Evolutionary conservation across 306 rosid species (phyloP), one percentile per base, ranked within the genome.

Genomic region (Sesbania bispinosa): DNA sequence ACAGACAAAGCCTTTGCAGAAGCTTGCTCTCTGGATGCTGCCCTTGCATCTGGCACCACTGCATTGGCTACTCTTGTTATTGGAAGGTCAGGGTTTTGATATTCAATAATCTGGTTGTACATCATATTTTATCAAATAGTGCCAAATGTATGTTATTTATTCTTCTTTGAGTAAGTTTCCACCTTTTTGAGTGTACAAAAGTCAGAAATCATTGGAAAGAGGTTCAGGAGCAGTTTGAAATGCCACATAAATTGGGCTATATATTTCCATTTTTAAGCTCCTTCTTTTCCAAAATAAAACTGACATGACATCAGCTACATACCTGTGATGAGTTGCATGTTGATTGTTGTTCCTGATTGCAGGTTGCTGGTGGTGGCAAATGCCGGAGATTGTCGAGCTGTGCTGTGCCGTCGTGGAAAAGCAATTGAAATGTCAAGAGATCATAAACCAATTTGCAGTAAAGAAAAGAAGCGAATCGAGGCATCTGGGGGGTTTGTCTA

Each of bases 321-420:
- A 38, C 7, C 41, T 38, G 69, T 71, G 84, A 38, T 71, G 32
- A 46, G 62, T 38, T 36, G 24, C 29, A 43, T 67, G 63, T 60
- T 76, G 66, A 84, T 78, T 50, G 29, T 76, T 45, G 69, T 75
- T 82, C 82, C 23, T 76, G 42, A 79, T 62, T 79, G 73, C 86
- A 92, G 97, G 80, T 67, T 79, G 75, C 81, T 92, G 74, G 79
- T 92, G 84, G 94, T 92, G 62, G 96, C 97, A 73, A 92, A 89
- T 84, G 97, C 88, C 26, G 97, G 97, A 79, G 97, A 92, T 71
- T 92, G 97, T 72, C 88, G 97, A 74, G 97, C 97, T 7, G 96
- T 92, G 75, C 61, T 92, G 45, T 82, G 96, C 74, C 96, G 85
- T 36, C 94, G 87, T 59, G 98, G 98, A 62, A 92, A 88, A 77